phyloP scores from a whole-genome alignment of 129 eudicot species.

The Heracleum sosnowskyi region DNA sequence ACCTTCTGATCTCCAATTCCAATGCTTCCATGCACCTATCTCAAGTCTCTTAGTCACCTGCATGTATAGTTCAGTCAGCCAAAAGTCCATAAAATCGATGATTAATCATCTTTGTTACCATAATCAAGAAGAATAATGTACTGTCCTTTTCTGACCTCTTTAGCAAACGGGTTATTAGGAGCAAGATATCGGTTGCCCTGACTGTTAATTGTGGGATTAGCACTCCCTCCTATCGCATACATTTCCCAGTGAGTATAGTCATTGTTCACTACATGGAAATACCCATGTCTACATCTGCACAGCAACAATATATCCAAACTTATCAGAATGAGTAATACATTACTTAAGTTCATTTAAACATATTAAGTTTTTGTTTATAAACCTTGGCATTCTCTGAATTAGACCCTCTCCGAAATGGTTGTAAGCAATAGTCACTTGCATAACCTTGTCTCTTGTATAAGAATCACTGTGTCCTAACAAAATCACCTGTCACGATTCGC shows the following conservation, averaged over 20 bases:
- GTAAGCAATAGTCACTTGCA: constrained; percentile 55
- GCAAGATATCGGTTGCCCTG: constrained; percentile 88
- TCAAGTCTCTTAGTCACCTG: constrained; percentile 78
- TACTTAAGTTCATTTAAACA: not conserved
- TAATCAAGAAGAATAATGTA: not conserved
- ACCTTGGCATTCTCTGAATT: constrained; percentile 64
- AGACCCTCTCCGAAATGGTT: constrained; percentile 49
- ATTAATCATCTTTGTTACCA: not conserved
- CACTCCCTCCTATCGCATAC: constrained; percentile 40
- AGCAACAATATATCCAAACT: not conserved
- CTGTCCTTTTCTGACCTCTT: constrained; percentile 41
- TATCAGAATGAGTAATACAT: not conserved
- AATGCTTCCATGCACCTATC: constrained; percentile 39
- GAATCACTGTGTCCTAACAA: constrained; percentile 45
- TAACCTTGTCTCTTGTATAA: constrained; percentile 26
- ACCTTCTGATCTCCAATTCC: constrained; percentile 95
- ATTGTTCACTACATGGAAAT: constrained; percentile 38
- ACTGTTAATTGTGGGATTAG: constrained; percentile 81
- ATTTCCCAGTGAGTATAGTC: constrained; percentile 45
- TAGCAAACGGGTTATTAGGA: constrained; percentile 56
- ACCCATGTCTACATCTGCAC: constrained; percentile 34
- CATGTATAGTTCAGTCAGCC: not conserved
- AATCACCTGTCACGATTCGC: constrained; percentile 30
- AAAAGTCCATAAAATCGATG: not conserved
- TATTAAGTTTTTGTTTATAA: not conserved